A percentile compares a stretch with the other conserved stretches of the same genome.
These are phyloP conservation scores for Amaranthus hypochondriacus DNA, from an alignment of 148 eudicot species.

Conservation along the genomic window DNA sequence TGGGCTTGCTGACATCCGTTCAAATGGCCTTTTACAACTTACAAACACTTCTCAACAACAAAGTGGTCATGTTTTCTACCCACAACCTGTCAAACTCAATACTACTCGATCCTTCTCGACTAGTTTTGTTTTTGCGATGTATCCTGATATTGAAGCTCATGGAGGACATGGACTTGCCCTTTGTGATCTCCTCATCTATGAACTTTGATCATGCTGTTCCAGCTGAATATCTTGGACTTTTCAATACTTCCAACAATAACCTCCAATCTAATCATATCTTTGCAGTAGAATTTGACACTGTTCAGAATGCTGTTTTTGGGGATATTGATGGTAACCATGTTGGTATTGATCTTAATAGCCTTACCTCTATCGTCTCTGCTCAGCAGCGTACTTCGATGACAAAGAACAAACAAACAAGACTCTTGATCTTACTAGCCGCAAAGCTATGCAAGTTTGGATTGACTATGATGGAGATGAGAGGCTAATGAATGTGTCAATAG, in stretches of 20 bases:
- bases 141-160: slow-evolving; percentile 23
- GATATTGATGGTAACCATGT: slow-evolving; percentile 36
- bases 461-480: slow-evolving; percentile 20
- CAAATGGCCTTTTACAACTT: slow-evolving; percentile 23
- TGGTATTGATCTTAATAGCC: slow-evolving; percentile 30
- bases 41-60: slow-evolving; percentile 25
- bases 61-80: slow-evolving; percentile 30
- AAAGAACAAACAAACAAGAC: slow-evolving; percentile 1
- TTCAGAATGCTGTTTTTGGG: slow-evolving; percentile 20
- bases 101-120: slow-evolving; percentile 21
- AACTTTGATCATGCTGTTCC: slow-evolving; percentile 24
- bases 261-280: slow-evolving; percentile 26
- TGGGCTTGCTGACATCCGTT: slow-evolving; percentile 22
- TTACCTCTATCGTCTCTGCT: slow-evolving; percentile 23
- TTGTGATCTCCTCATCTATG: slow-evolving; percentile 26
- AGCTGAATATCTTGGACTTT: slow-evolving; percentile 29
- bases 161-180: slow-evolving; percentile 33
- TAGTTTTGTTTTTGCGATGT: slow-evolving; percentile 21
- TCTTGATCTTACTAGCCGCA: slow-evolving; percentile 22
- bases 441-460: slow-evolving; percentile 34
- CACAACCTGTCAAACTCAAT: slow-evolving; percentile 20
- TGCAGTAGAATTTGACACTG: slow-evolving; percentile 32
- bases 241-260: slow-evolving; percentile 26
- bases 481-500: slow-evolving; percentile 25
- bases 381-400: slow-evolving; percentile 20